Evolutionary conservation across 83 land plant species (phyloP).

Genomic region (Larix sibirica): DNA sequence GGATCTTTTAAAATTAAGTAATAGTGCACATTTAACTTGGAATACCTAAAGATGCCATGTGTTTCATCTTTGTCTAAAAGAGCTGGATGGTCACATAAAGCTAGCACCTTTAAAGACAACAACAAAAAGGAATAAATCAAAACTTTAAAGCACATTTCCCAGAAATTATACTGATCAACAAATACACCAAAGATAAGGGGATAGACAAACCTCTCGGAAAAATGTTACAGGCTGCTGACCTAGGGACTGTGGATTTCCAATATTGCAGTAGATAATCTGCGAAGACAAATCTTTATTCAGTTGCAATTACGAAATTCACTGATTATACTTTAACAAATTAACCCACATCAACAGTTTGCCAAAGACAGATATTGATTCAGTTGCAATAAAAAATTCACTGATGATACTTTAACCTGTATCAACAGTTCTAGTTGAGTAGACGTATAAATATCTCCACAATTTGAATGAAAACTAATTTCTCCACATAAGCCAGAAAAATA

Average conservation of each 20-base stretch:
- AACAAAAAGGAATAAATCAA: constrained; percentile 2
- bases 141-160: not conserved
- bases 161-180: too few relatives aligned
- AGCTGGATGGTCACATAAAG: constrained; percentile 90
- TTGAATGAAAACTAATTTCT: not conserved
- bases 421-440: not conserved
- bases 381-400: not conserved
- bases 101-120: constrained; percentile 64
- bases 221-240: constrained; percentile 97
- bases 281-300: not conserved
- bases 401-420: not conserved
- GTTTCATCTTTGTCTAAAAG: constrained; percentile 88
- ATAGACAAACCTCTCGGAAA: constrained; percentile 81
- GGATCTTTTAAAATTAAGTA: not conserved
- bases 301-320: not conserved
- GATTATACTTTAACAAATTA: not conserved
- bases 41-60: constrained; percentile 86
- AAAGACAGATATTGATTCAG: not conserved
- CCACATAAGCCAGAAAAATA: not conserved
- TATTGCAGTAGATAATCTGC: constrained; percentile 95
- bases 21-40: not conserved
- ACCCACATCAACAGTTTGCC: not conserved
- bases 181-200: not conserved
- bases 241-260: constrained; percentile 99
- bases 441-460: not conserved